phyloP scores from a whole-genome alignment of 805 yeast species.

The Candida rishiriensis region DNA sequence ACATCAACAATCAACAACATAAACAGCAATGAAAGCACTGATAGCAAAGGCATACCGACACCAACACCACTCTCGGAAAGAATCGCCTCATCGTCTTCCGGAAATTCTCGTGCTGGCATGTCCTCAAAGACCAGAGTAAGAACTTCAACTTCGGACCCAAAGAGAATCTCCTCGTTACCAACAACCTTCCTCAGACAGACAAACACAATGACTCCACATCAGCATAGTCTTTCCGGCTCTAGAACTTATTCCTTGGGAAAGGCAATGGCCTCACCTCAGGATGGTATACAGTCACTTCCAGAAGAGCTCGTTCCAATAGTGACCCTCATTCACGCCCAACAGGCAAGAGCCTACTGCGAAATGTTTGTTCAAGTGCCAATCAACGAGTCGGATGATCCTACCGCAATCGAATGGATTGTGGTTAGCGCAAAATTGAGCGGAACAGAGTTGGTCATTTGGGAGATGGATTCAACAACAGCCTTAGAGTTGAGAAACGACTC shows the following conservation, averaged over 20 bases:
- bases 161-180: slow-evolving; percentile 27
- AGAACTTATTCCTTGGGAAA: slow-evolving; percentile 15
- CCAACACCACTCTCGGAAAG: neutral
- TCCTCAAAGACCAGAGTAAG: neutral
- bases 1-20: neutral
- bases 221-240: slow-evolving; percentile 10
- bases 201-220: slow-evolving; percentile 12
- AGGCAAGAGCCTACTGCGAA: slow-evolving; percentile 56
- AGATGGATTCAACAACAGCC: slow-evolving; percentile 30
- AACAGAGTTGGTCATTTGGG: slow-evolving; percentile 49
- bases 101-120: neutral
- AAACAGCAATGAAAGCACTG: too few species aligned
- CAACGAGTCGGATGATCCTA: slow-evolving; percentile 5
- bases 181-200: slow-evolving; percentile 28
- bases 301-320: slow-evolving; percentile 70
- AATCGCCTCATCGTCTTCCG: neutral
- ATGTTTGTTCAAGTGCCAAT: slow-evolving; percentile 24
- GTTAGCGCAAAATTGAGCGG: slow-evolving; percentile 39
- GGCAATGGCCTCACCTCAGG: slow-evolving; percentile 11
- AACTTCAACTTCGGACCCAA: slow-evolving; percentile 10
- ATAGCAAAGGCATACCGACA: neutral
- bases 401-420: slow-evolving; percentile 16
- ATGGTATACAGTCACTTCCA: slow-evolving; percentile 34
- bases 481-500: slow-evolving; percentile 26
- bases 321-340: slow-evolving; percentile 66